Conservation (phyloP, 148 eudicot species). For the Polygonum maritimum region DNA sequence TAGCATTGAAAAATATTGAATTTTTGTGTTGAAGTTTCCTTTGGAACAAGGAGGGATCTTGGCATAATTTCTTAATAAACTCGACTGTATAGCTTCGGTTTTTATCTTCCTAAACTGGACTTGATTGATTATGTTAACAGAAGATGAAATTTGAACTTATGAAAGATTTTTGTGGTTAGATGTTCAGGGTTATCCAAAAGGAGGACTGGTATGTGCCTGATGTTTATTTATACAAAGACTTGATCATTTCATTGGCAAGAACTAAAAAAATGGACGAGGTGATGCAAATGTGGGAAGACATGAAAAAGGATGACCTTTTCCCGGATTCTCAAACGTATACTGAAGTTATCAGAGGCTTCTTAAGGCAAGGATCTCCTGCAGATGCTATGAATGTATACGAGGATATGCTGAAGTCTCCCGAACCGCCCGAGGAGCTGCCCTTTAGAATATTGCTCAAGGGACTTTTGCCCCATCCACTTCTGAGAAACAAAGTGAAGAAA, state of each 20-base stretch:
- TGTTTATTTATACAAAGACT: conserved; percentile 74
- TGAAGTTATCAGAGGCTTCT: conserved; percentile 80
- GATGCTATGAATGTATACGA: conserved; percentile 98
- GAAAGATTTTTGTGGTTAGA: conserved; percentile 27
- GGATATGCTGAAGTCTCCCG: conserved; percentile 90
- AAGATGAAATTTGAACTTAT: neutral
- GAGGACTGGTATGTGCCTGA: conserved; percentile 87
- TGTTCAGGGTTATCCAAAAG: conserved; percentile 67
- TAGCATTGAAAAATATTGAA: neutral
- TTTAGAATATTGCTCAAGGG: conserved; percentile 86
- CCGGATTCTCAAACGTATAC: conserved; percentile 88
- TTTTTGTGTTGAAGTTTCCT: neutral
- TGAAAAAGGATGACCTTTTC: conserved; percentile 67
- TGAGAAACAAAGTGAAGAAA: conserved; percentile 87
- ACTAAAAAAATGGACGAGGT: conserved; percentile 69
- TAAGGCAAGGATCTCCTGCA: conserved; percentile 79
- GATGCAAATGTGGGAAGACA: conserved; percentile 71
- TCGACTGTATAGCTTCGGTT: neutral
- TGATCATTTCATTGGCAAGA: conserved; percentile 71
- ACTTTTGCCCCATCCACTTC: conserved; percentile 85
- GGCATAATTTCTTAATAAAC: neutral
- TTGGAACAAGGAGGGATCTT: neutral
- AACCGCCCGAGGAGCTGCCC: conserved; percentile 85
- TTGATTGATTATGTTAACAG: neutral
- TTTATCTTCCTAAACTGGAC: neutral